phyloP scores from a whole-genome alignment of 306 rosid species.

The Castanea crenata region DNA sequence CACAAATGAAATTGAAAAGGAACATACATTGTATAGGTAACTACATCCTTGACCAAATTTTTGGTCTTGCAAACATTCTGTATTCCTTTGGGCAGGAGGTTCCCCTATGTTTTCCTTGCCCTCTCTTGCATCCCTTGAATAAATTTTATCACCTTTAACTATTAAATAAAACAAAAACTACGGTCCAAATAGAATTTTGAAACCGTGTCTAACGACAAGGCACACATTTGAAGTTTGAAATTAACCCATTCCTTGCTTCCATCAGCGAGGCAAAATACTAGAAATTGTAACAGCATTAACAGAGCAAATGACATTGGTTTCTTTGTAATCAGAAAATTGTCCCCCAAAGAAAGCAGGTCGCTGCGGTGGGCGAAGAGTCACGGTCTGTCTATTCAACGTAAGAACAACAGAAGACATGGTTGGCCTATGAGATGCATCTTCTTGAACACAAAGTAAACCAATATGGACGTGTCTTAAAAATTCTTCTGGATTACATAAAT shows the following conservation, averaged over 20 bases:
- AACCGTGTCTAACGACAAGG: neutral
- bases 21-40: too few relatives aligned
- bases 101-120: too few relatives aligned
- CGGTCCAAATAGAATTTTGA: too few relatives aligned
- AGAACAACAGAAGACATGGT: constrained; percentile 44
- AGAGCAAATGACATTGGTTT: neutral
- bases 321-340: constrained; percentile 6
- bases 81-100: too few relatives aligned
- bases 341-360: constrained; percentile 36
- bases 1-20: too few relatives aligned
- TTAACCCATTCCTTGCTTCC: neutral
- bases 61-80: too few relatives aligned
- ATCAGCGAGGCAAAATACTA: neutral
- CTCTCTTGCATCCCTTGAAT: too few relatives aligned
- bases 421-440: constrained; percentile 45
- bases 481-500: constrained; percentile 25
- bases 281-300: constrained; percentile 28
- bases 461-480: constrained; percentile 38
- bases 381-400: constrained; percentile 37
- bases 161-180: too few relatives aligned
- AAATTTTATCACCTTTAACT: too few relatives aligned
- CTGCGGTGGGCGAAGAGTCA: constrained; percentile 22
- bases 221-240: neutral
- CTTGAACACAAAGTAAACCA: constrained; percentile 51
- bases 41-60: too few relatives aligned